Conservation (phyloP, 2,329 filamentous ascomycete genomes). For the Ceratocystis colombiana region DNA sequence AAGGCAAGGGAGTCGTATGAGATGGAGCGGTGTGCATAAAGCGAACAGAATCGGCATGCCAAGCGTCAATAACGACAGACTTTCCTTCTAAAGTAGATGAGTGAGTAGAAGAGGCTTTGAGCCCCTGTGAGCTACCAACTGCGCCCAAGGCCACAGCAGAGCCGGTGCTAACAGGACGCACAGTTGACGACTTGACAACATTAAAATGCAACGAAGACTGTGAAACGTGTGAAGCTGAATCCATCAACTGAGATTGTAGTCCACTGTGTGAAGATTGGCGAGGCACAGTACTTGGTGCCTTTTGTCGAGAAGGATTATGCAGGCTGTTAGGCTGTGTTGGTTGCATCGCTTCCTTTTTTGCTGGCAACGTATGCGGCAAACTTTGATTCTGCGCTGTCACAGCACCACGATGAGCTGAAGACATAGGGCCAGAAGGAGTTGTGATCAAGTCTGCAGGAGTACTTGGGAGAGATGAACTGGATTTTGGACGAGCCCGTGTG, state of each 20-base stretch:
- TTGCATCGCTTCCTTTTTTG: neutral
- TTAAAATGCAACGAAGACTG: neutral
- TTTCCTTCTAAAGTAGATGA: slow-evolving; percentile 15
- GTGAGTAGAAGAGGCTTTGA: neutral
- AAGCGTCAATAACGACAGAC: slow-evolving; percentile 7
- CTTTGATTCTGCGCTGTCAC: slow-evolving; percentile 8
- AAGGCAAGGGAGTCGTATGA: slow-evolving; percentile 7
- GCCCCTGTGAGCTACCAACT: neutral
- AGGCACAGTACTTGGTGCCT: neutral
- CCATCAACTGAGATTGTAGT: neutral
- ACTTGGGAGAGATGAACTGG: slow-evolving; percentile 9
- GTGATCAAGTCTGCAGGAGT: neutral
- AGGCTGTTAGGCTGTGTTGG: slow-evolving; percentile 15
- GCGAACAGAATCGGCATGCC: slow-evolving; percentile 16
- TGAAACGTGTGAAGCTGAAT: slow-evolving; percentile 11
- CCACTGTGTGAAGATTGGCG: slow-evolving; percentile 12
- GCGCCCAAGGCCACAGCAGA: neutral
- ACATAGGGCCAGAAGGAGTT: neutral
- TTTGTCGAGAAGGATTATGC: slow-evolving; percentile 20
- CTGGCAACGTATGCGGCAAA: slow-evolving; percentile 8
- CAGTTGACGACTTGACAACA: neutral
- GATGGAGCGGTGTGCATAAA: slow-evolving; percentile 20
- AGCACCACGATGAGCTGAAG: slow-evolving; percentile 8
- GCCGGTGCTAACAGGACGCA: slow-evolving; percentile 9
- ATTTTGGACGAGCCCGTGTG: slow-evolving; percentile 19